Conservation (phyloP, 306 rosid genomes). For the Sphenostylis stenocarpa region DNA sequence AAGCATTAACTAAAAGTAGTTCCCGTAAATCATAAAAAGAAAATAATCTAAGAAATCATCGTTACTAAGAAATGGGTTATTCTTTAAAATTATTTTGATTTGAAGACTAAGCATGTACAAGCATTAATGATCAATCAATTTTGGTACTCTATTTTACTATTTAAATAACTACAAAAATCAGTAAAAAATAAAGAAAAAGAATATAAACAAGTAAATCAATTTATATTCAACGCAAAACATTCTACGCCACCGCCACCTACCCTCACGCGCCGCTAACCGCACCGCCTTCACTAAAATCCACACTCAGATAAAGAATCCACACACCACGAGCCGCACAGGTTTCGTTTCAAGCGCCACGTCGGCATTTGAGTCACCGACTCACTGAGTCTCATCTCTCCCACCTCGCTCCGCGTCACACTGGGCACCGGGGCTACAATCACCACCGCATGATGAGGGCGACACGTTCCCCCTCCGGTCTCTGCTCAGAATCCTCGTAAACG, state of each 20-base stretch:
- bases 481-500: slow-evolving; percentile 69
- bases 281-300: neutral
- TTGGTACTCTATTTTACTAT: neutral
- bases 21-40: no score
- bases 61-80: neutral
- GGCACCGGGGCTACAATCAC: slow-evolving; percentile 33
- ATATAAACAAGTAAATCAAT: neutral
- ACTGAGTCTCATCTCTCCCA: slow-evolving; percentile 38
- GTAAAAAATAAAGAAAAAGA: neutral
- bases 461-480: slow-evolving; percentile 47
- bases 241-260: neutral
- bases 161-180: no score
- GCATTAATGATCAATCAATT: neutral
- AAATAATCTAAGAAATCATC: neutral
- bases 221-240: slow-evolving; percentile 10
- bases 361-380: slow-evolving; percentile 25
- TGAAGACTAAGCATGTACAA: neutral
- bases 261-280: slow-evolving; percentile 25
- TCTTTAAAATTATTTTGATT: neutral
- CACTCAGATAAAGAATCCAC: no score
- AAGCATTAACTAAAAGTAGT: no score
- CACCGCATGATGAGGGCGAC: slow-evolving; percentile 51
- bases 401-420: slow-evolving; percentile 56
- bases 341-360: slow-evolving; percentile 18
- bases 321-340: neutral